Base-by-base conservation (phyloP, 2,329 filamentous ascomycete genomes). In the Trichoderma hamatum region DNA sequence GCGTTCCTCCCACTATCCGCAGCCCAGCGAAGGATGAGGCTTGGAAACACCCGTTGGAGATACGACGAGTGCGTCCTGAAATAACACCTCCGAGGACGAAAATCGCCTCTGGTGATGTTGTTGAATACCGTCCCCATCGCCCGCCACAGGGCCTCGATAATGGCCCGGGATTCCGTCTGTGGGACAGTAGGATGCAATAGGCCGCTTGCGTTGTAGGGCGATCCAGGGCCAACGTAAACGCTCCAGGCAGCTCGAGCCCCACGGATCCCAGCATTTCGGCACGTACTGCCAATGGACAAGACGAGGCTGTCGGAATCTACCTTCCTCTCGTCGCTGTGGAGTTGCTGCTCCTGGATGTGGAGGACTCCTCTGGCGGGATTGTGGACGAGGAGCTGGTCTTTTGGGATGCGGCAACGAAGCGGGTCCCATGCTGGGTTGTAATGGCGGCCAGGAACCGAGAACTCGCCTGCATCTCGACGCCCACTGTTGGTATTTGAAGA, bases 191-290 rank as follows among this genome's bases (percentile, higher is more conserved):
- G 19, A 10, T 10, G 54, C 36, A 67, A 16, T n/a, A 19, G 13
- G 3, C 65, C 72, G 19, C 36, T 51, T 5, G 59, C 54, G 61
- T 76, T 78, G 65, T 73, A 62, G 21, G 56, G 60, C 11, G 74
- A 77, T 19, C 67, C 36, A 7, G 72, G 71, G 3, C 75, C 76
- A 59, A 75, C 74, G 51, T 72, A 76, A 21, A 75, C 74, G 24
- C 70, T 72, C 73, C 74, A 77, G 13, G 72, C 39, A 0, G 70
- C 74, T 7, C 66, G 70, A 5, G 75, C 75, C 1, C 56, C 56
- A 0, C 65, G 71, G 6, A 54, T 72, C 3, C 75, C 75, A 54
- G 70, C 73, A 49, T 64, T 54, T 14, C 72, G 74, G 60, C 73
- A 75, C n/a, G 72, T 72, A 19, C 76, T 73, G 65, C 72, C 70